Evolutionary conservation across 306 rosid genomes (phyloP).

Genomic region (Dalbergia oliveri): DNA sequence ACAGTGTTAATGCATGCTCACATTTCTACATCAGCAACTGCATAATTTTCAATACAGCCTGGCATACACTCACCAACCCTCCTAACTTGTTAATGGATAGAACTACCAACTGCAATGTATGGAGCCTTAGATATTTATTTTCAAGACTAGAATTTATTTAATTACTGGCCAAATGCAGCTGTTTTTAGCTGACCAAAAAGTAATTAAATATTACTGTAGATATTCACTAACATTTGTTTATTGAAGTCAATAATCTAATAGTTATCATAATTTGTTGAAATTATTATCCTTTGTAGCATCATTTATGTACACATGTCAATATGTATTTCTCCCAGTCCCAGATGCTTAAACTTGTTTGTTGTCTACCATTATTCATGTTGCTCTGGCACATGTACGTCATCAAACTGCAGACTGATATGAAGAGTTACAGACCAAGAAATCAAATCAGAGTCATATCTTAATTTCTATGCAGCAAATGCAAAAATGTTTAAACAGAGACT

Average conservation of each 20-base stretch:
- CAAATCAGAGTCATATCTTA: not conserved
- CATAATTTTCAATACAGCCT: slow-evolving; percentile 7
- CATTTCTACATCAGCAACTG: slow-evolving; percentile 6
- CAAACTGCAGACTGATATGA: slow-evolving; percentile 7
- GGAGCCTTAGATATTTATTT: slow-evolving; percentile 23
- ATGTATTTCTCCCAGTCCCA: not conserved
- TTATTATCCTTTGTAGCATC: slow-evolving; percentile 14
- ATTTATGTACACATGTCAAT: not conserved
- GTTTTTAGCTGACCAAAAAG: slow-evolving; percentile 12
- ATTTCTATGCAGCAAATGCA: not conserved
- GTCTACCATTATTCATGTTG: not conserved
- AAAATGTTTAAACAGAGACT: not conserved
- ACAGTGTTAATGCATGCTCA: not conserved
- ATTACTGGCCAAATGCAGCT: not conserved
- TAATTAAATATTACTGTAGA: not conserved
- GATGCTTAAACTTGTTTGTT: slow-evolving; percentile 1
- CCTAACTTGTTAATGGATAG: slow-evolving; percentile 15
- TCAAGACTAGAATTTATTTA: slow-evolving; percentile 1
- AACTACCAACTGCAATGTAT: slow-evolving; percentile 30
- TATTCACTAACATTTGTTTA: not conserved
- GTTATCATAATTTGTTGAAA: not conserved
- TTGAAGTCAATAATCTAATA: slow-evolving; percentile 13
- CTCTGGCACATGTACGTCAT: not conserved
- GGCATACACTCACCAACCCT: not conserved
- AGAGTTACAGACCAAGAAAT: slow-evolving; percentile 10